A percentile compares a stretch with the other conserved stretches of the same genome.
Evolutionary conservation across 139 green algal genomes (phyloP).

Genomic region (Tetradesmus obliquus): DNA sequence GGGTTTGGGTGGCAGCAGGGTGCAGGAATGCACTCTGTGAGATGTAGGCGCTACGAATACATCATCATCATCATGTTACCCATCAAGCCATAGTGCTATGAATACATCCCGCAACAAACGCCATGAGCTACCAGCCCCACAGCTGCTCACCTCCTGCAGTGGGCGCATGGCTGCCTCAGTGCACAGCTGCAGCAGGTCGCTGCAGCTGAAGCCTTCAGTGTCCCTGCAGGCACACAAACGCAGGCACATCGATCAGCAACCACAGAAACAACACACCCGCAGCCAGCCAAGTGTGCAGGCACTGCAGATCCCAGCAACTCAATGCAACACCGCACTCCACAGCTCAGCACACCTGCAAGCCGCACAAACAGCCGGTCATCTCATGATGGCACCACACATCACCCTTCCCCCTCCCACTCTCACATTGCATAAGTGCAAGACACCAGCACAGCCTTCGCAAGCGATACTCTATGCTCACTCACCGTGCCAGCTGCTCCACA

Average conservation of each 20-base stretch:
- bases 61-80: no score
- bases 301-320: neutral
- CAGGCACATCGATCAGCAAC: no score
- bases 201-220: conserved; percentile 43
- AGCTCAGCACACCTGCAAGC: neutral
- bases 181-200: conserved; percentile 41
- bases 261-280: neutral
- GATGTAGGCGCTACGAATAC: no score
- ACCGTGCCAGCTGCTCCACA: conserved; percentile 39
- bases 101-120: no score
- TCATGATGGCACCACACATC: neutral
- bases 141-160: conserved; percentile 25
- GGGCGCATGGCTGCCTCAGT: neutral
- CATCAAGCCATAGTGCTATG: no score
- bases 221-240: conserved; percentile 6
- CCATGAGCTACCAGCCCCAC: no score
- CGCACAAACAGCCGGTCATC: neutral
- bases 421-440: neutral
- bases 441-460: no score
- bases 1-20: neutral
- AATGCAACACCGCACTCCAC: neutral
- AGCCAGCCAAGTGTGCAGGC: neutral
- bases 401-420: neutral
- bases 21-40: neutral
- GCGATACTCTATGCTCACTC: neutral